Evolutionary conservation across 805 yeast genomes (phyloP), one percentile per base, ranked within the genome.

Genomic region (Hanseniaspora vineae): DNA sequence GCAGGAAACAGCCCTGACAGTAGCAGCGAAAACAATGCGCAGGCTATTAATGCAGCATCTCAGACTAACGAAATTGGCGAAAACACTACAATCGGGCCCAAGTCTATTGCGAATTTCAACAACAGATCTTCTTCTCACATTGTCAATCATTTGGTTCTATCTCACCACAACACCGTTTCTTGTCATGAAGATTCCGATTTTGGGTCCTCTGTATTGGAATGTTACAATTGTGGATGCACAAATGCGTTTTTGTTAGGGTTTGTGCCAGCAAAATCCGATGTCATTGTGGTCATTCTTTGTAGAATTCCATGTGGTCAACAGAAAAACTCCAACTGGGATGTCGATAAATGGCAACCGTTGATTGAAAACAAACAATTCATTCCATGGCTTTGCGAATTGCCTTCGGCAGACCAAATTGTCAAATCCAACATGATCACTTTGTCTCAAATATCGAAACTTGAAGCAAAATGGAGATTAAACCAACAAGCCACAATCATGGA

Each of bases 131-230:
- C 84, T 14, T 83, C 95, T 1, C 97, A 89, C 61, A 84, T 89
- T 14, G 79, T 89, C 17, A 84, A 84, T 15, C 97, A 89, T 64
- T 66, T 88, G 60, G 94, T 87, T 31, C 66, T 84, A 54, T 76
- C 95, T 1, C 77, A 81, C 51, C 97, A 89, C 61, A 79, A 80
- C 55, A 69, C 64, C 18, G 87, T 89, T 2, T 71, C 82, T 1
- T 71, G 87, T 43, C 96, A 88, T 61, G 80, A 80, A 35, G 83
- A 82, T 23, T 80, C 89, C 1, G 88, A 84, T 51, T 68, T 88
- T 23, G 96, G 96, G n/a, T 95, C 84, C 47, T 81, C 89, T 6
- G 73, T 79, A 1, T 66, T 89, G 49, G 97, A 89, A 62, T 89
- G 97, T 66, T 89, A 88, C 66, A 81, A 80, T 58, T 89, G 97